These are phyloP conservation scores for Pythium rhizo-oryzae DNA, from an alignment of 352 stramenopile genomes.

Conservation along the genomic window DNA sequence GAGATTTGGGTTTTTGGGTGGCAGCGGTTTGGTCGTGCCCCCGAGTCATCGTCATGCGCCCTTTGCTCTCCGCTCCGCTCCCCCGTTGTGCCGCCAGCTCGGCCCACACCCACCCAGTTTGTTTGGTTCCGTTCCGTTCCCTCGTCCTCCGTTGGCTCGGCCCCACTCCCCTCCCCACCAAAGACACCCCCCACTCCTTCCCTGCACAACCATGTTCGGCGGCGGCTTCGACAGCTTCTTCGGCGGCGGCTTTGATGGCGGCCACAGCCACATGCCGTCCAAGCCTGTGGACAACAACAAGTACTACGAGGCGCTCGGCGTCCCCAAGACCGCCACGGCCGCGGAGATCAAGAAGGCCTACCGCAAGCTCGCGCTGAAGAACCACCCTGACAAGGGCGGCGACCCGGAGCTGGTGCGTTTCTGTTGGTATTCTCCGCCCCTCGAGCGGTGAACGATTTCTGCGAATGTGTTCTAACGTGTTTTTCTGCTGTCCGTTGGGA, in stretches of 20 bases:
- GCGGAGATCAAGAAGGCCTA: conserved; percentile 93
- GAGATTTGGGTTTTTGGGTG: conserved; percentile 25
- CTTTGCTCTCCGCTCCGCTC: conserved; percentile 22
- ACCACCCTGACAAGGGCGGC: conserved; percentile 99
- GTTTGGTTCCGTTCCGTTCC: conserved; percentile 23
- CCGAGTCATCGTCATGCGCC: conserved; percentile 15
- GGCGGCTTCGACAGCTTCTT: conserved; percentile 89
- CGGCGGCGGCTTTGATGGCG: conserved; percentile 72
- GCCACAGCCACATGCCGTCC: conserved; percentile 38
- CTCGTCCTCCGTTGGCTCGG: conserved; percentile 20
- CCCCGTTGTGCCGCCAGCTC: not conserved
- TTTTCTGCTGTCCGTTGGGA: conserved; percentile 13
- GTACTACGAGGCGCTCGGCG: conserved; percentile 88
- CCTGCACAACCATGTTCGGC: conserved; percentile 68
- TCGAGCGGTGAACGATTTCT: conserved; percentile 1
- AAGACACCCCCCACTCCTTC: conserved; percentile 6
- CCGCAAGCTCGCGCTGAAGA: conserved; percentile 90
- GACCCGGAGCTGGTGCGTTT: conserved; percentile 90
- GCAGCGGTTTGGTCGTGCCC: not conserved
- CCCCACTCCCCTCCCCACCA: conserved; percentile 20
- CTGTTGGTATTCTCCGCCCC: not conserved
- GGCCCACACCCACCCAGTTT: conserved; percentile 24
- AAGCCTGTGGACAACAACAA: conserved; percentile 88
- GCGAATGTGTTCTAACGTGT: conserved; percentile 11
- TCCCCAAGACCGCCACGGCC: conserved; percentile 80